Conservation (phyloP, 31 red algal species). For the Porphyra umbilicalis region DNA sequence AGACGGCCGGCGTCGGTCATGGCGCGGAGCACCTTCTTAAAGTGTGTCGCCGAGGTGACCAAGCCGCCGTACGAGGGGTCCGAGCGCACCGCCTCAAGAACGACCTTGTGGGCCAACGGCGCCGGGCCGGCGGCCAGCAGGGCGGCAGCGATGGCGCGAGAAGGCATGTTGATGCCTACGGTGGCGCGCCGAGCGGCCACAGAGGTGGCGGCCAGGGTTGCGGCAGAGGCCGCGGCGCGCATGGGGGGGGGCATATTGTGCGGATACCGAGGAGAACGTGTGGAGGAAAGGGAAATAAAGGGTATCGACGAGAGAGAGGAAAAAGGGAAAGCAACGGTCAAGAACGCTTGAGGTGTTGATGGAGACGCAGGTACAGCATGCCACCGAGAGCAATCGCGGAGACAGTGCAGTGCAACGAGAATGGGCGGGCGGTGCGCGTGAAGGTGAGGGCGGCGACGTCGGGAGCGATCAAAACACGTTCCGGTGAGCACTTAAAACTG, state of each 20-base stretch:
- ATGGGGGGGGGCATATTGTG: background rate
- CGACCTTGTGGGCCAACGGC: background rate
- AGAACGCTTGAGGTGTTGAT: too few species aligned
- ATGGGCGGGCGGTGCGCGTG: too few species aligned
- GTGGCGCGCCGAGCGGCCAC: background rate
- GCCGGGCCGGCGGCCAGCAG: background rate
- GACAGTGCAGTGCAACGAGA: too few species aligned
- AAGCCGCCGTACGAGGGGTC: background rate
- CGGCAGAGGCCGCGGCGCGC: background rate
- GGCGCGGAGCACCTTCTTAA: background rate
- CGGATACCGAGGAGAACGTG: background rate
- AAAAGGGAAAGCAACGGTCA: too few species aligned
- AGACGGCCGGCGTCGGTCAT: background rate
- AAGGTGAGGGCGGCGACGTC: too few species aligned
- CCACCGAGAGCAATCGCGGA: too few species aligned
- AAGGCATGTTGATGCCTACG: background rate
- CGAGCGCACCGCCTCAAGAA: background rate
- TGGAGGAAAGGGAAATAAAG: background rate
- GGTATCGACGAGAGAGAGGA: too few species aligned
- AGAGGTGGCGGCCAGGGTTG: background rate
- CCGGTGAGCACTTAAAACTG: too few species aligned
- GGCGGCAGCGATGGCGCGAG: background rate
- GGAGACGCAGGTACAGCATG: too few species aligned
- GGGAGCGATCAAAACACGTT: too few species aligned
- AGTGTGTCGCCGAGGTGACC: background rate